A percentile compares a stretch with the other conserved stretches of the same genome.
phyloP scores from a whole-genome alignment of 2,329 filamentous ascomycete species.

The Neofusicoccum kwambonambiense region DNA sequence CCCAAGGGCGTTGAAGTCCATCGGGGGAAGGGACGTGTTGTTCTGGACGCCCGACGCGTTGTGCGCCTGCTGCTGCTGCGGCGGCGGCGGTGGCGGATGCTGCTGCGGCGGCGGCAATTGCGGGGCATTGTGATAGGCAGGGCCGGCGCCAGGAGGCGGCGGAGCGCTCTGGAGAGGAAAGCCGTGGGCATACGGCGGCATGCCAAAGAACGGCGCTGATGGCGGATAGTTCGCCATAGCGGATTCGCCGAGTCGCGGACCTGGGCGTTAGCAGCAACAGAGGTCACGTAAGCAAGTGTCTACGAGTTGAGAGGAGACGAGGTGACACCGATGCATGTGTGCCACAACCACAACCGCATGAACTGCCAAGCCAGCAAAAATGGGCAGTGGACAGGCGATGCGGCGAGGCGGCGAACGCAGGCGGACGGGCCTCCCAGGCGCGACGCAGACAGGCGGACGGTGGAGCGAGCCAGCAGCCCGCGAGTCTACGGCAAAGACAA shows the following conservation, averaged over 20 bases:
- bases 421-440: not conserved
- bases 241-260: not conserved
- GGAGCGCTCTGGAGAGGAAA: conserved; percentile 11
- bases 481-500: not conserved
- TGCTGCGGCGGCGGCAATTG: conserved; percentile 7
- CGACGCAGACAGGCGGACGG: not conserved
- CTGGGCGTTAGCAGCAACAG: conserved; percentile 18
- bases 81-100: not conserved
- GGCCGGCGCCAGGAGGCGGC: not conserved
- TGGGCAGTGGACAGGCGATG: conserved; percentile 10
- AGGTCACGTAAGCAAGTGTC: conserved; percentile 12
- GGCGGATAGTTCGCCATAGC: conserved; percentile 18
- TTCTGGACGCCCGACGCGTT: conserved; percentile 21
- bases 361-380: conserved; percentile 13
- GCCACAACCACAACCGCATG: conserved; percentile 14
- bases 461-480: not conserved
- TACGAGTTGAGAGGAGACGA: conserved; percentile 3
- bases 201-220: conserved; percentile 11
- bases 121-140: conserved; percentile 7
- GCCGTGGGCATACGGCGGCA: not conserved
- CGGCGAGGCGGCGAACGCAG: conserved; percentile 6
- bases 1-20: conserved; percentile 21
- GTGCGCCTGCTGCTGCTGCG: not conserved
- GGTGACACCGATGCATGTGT: conserved; percentile 16
- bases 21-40: conserved; percentile 24